Evolutionary conservation across 2,329 filamentous ascomycete species (phyloP).

Genomic region (Parastagonospora avenae): DNA sequence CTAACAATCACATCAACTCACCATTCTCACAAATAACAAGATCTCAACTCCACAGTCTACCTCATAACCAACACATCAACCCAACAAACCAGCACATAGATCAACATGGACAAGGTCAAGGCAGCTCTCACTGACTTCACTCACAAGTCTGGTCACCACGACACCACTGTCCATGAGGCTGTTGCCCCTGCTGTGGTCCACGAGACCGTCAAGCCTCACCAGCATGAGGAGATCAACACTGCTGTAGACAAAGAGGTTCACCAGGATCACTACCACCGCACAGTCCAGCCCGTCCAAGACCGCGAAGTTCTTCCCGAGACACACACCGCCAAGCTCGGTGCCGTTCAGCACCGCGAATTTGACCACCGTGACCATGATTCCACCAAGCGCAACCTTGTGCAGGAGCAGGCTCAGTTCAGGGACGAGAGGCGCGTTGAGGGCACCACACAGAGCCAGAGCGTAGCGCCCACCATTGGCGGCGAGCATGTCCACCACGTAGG

Average conservation of each 20-base stretch:
- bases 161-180: conserved; percentile 72
- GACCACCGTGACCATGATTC: conserved; percentile 63
- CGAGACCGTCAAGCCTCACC: conserved; percentile 64
- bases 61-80: neutral
- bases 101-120: conserved; percentile 66
- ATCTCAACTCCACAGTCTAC: neutral
- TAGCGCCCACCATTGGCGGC: conserved; percentile 58
- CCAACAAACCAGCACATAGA: conserved; percentile 3
- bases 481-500: conserved; percentile 66
- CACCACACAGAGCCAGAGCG: conserved; percentile 56
- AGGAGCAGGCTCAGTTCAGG: conserved; percentile 61
- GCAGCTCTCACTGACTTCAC: conserved; percentile 66
- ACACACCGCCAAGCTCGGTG: conserved; percentile 64
- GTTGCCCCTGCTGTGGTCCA: conserved; percentile 65
- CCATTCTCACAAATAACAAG: conserved; percentile 1
- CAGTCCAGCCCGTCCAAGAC: conserved; percentile 67
- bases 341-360: conserved; percentile 65
- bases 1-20: neutral
- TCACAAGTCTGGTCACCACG: conserved; percentile 64
- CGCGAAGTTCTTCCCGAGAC: conserved; percentile 64
- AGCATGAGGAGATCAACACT: conserved; percentile 66
- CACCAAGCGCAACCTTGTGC: conserved; percentile 34
- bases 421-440: conserved; percentile 55
- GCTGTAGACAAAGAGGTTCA: conserved; percentile 72
- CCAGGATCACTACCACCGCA: conserved; percentile 74